Base-by-base conservation (phyloP, 768 basidiomycete genomes). In the Rhizopogon sp. region DNA sequence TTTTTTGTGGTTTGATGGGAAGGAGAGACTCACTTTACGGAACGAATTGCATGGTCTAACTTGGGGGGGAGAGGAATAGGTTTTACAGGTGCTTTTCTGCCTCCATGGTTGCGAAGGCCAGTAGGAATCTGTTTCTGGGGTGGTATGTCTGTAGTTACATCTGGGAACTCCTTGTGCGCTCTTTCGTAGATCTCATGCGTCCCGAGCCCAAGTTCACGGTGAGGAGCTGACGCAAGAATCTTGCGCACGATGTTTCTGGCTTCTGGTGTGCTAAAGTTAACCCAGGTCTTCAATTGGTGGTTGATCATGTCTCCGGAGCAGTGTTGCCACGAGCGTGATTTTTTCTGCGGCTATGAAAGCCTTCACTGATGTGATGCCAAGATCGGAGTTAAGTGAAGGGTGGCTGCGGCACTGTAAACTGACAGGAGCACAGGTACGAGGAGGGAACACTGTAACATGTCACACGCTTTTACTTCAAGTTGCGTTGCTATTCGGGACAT, bases 171-270 rank as follows among this genome's bases (percentile, higher is more conserved):
- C 11, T 45, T 14, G 31, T 54, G 41, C 22, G 43, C 55, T 6
- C 31, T 43, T 22, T 58, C 52, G 43, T 44, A 65, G 6, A 66
- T 65, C n/a, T 66, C 52, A 6, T 56, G 56, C 25, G 55, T 56
- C n/a, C 40, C 31, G 25, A 65, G 53, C 14, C 50, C 62, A 17
- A 56, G 35, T 5, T 29, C 47, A 39, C 33, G 43, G 50, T 42
- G 41, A 31, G 35, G n/a, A 41, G 56, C 31, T 41, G 57, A 46
- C 9, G 50, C 39, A 40, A 57, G 45, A 39, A 49, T 42, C 22
- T 37, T 57, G 39, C 56, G 57, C 5, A 57, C 57, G 8, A 58
- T 46, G 8, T n/a, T 43, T 29, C 56, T 43, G 17, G 56, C 57
- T 39, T 41, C 42, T 17, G 37, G 57, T 25, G 43, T 57, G 43